These are phyloP conservation scores for Neocallimastix lanati DNA, from an alignment of 192 early-diverging fungal genomes.

Conservation along the genomic window DNA sequence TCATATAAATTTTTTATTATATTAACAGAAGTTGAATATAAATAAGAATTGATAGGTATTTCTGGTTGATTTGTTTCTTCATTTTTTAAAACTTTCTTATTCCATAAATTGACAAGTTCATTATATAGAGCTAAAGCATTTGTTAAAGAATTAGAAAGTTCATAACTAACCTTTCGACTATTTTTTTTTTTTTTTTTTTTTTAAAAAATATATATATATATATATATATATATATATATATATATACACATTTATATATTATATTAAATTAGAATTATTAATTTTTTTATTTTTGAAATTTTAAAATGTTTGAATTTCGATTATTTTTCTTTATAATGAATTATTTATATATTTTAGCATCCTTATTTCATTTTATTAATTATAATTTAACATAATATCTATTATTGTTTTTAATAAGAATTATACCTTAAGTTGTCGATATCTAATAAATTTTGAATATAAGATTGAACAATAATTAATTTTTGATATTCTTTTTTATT, in stretches of 20 bases:
- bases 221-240: too few relatives aligned
- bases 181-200: too few relatives aligned
- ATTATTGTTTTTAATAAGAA: too few relatives aligned
- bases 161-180: not conserved
- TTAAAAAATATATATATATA: too few relatives aligned
- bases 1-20: not conserved
- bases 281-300: too few relatives aligned
- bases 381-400: too few relatives aligned
- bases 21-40: not conserved
- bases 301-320: too few relatives aligned
- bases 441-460: not conserved
- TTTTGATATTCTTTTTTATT: not conserved
- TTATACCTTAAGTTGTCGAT: not conserved
- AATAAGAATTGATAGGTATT: not conserved
- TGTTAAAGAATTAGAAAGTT: not conserved
- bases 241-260: too few relatives aligned
- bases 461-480: not conserved
- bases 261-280: too few relatives aligned
- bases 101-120: not conserved
- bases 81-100: not conserved
- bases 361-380: too few relatives aligned
- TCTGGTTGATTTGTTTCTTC: not conserved
- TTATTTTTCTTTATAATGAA: too few relatives aligned
- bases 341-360: not conserved
- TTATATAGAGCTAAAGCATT: not conserved